These are phyloP conservation scores for Globisporangium perplexum DNA, from an alignment of 352 stramenopile species.

Conservation along the genomic window DNA sequence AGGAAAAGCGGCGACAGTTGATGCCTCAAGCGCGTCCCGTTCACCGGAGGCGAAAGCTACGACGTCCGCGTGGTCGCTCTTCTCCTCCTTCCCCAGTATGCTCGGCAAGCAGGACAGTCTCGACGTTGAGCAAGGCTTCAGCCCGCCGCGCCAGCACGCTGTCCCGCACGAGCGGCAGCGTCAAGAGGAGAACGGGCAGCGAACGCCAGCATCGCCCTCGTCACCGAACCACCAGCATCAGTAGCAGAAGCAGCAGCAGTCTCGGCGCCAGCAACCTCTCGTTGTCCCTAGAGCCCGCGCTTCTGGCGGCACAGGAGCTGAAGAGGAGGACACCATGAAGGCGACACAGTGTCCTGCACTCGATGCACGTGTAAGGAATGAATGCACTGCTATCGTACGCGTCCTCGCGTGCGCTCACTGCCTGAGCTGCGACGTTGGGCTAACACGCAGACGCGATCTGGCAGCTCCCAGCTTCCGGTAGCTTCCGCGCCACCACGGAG, in stretches of 20 bases:
- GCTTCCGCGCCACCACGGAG: neutral
- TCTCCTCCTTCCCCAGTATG: neutral
- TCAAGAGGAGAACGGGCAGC: neutral
- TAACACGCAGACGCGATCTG: neutral
- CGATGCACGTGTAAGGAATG: too few species aligned
- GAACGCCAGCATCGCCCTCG: neutral
- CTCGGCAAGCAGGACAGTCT: slow-evolving; percentile 3
- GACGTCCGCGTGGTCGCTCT: slow-evolving; percentile 26
- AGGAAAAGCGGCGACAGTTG: too few species aligned
- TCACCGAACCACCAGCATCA: neutral
- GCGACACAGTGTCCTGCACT: too few species aligned
- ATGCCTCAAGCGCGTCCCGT: neutral
- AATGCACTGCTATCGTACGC: too few species aligned
- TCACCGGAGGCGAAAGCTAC: slow-evolving; percentile 23
- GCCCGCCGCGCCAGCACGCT: slow-evolving; percentile 1
- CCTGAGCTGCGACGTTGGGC: neutral
- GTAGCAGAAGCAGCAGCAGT: too few species aligned
- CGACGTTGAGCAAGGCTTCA: slow-evolving; percentile 9
- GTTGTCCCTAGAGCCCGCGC: too few species aligned
- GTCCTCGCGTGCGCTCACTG: too few species aligned
- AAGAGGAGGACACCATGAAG: too few species aligned
- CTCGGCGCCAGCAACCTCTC: neutral
- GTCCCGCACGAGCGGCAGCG: slow-evolving; percentile 1
- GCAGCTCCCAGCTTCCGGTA: neutral
- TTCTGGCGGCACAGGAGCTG: too few species aligned